Evolutionary conservation across 768 basidiomycete species (phyloP).

Genomic region (Tricholoma matsutake): DNA sequence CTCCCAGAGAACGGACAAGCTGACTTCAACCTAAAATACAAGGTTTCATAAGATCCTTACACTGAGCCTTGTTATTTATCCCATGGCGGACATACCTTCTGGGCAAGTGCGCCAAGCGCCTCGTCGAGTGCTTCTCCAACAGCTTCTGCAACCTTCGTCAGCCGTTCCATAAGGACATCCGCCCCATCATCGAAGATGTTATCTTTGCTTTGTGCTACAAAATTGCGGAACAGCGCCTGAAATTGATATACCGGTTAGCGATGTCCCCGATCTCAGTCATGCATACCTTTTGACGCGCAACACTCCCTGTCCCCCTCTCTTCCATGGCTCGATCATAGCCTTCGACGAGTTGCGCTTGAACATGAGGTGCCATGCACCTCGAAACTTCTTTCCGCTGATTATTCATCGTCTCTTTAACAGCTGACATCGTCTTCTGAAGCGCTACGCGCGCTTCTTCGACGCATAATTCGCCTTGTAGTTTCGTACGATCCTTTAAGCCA

Average conservation of each 20-base stretch:
- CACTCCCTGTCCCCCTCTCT: conserved; percentile 53
- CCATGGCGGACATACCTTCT: conserved; percentile 41
- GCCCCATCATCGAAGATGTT: conserved; percentile 53
- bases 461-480: conserved; percentile 48
- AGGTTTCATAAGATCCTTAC: not conserved
- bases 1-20: conserved; percentile 59
- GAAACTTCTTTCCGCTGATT: conserved; percentile 59
- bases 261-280: not conserved
- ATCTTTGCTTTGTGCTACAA: conserved; percentile 41
- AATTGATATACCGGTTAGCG: conserved; percentile 1
- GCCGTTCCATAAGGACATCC: conserved; percentile 44
- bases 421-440: conserved; percentile 43
- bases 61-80: conserved; percentile 11
- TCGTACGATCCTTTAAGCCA: conserved; percentile 51
- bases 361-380: conserved; percentile 52
- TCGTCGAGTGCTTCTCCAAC: conserved; percentile 47
- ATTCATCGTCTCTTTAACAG: conserved; percentile 48
- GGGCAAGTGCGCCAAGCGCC: conserved; percentile 46
- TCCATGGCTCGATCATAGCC: conserved; percentile 55
- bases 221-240: conserved; percentile 48
- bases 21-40: conserved; percentile 44
- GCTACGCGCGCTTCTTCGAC: conserved; percentile 50
- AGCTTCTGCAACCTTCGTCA: conserved; percentile 44
- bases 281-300: conserved; percentile 56
- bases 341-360: conserved; percentile 46